Evolutionary conservation across 176 grass and related monocot species (phyloP), one percentile per base, ranked within the genome.

Genomic region (Raddia distichophylla): DNA sequence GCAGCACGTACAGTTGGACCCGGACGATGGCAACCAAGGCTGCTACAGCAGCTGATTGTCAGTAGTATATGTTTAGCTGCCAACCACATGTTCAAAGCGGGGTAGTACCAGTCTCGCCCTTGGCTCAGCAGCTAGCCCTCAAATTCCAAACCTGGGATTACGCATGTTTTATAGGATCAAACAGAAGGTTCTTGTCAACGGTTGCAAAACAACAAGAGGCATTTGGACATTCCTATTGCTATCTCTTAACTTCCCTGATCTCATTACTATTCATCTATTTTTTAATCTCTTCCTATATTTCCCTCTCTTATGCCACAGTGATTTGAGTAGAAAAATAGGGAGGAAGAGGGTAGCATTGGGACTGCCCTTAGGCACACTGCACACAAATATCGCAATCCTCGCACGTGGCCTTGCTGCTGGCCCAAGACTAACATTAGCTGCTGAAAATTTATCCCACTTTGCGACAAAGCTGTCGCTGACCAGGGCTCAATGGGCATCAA

Each of bases 401-500:
- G 44, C 74, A 17, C 33, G 55, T 1, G 44, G 74, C 64, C 63
- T 68, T 42, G 69, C 6, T 55, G 76, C 6, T 55, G 76, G 45
- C 27, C 68, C 51, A 60, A 67, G 16, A 3, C 46, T 70, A 80
- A 55, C 0, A 64, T 47, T 22, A 9, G 8, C 43, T 27, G 10
- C 40, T 69, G 67, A 37, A 72, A 64, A 34, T 45, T 3, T 7
- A 10, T 18, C 7, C 18, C 68, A 59, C 27, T 57, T 2, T 15
- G 49, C 42, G n/a, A 78, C 74, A 34, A 6, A 13, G 10, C 2
- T 14, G 35, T 87, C 50, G 47, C 56, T 50, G 55, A 56, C 2
- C 58, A 64, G 57, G 37, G 50, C 27, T 35, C 62, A 37, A 49
- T 16, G 20, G 42, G 35, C 59, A 78, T 87, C 60, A 43, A 50